phyloP scores from a whole-genome alignment of 2,329 filamentous ascomycete genomes.

The Raffaelea albimanens region DNA sequence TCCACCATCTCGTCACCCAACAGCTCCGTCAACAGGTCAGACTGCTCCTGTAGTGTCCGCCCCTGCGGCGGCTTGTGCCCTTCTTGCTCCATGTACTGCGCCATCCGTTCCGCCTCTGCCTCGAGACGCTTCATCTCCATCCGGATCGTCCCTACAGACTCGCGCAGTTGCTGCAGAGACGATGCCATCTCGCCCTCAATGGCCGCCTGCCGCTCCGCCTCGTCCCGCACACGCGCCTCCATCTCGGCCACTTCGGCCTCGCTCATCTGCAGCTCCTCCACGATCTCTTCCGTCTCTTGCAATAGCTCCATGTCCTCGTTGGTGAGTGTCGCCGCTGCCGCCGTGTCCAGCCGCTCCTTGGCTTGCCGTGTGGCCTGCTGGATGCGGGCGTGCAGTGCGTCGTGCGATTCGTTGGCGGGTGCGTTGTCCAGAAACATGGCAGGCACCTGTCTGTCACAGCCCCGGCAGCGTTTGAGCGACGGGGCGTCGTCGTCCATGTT shows the following conservation, averaged over 20 bases:
- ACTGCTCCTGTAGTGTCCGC: slow-evolving; percentile 13
- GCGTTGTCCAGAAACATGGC: slow-evolving; percentile 5
- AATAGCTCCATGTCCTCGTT: background rate
- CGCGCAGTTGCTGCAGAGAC: slow-evolving; percentile 11
- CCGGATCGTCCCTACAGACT: slow-evolving; percentile 11
- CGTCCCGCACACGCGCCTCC: slow-evolving; percentile 50
- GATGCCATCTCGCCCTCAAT: slow-evolving; percentile 9
- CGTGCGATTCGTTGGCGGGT: slow-evolving; percentile 10
- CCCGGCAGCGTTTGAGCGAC: slow-evolving; percentile 2
- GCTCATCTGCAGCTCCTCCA: slow-evolving; percentile 31
- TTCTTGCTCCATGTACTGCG: slow-evolving; percentile 7
- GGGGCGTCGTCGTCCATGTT: background rate
- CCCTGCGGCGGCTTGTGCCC: slow-evolving; percentile 4
- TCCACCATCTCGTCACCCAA: slow-evolving; percentile 4
- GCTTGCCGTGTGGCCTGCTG: slow-evolving; percentile 2
- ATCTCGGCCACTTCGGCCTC: slow-evolving; percentile 57
- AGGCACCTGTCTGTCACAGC: slow-evolving; percentile 10
- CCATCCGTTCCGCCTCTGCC: slow-evolving; percentile 12
- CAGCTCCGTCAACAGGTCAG: slow-evolving; percentile 9
- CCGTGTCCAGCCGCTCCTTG: background rate
- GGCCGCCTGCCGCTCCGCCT: slow-evolving; percentile 10
- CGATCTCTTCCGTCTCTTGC: slow-evolving; percentile 26
- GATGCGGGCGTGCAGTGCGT: slow-evolving; percentile 11
- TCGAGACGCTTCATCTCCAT: slow-evolving; percentile 13
- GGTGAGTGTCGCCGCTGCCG: too few relatives aligned